Percentiles rank a stretch among this genome's conserved stretches.
phyloP scores from a whole-genome alignment of 768 basidiomycete species.

The Scleroderma bovista region DNA sequence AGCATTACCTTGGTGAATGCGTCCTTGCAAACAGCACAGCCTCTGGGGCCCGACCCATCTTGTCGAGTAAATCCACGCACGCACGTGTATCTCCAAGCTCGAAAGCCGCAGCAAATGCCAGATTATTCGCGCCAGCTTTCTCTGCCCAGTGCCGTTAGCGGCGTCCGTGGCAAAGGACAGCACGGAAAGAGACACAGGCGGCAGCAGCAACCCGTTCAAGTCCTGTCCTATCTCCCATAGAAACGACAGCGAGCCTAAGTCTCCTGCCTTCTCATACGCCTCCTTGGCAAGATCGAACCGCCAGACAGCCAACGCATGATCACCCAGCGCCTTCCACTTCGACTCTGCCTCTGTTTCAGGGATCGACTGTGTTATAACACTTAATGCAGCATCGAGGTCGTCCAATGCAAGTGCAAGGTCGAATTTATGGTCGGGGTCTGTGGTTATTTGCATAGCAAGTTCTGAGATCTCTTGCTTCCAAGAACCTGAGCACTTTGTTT shows the following conservation, averaged over 20 bases:
- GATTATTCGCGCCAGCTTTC: conserved; percentile 57
- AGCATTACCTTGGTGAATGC: conserved; percentile 71
- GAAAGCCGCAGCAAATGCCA: conserved; percentile 84
- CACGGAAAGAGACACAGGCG: conserved; percentile 51
- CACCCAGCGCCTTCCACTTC: conserved; percentile 94
- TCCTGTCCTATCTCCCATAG: conserved; percentile 73
- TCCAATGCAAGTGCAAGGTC: conserved; percentile 88
- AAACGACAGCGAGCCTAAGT: conserved; percentile 80
- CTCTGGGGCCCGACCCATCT: conserved; percentile 85
- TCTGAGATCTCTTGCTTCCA: conserved; percentile 92
- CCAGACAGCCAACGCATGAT: conserved; percentile 89
- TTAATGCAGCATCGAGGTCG: conserved; percentile 83
- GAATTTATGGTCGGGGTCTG: conserved; percentile 93
- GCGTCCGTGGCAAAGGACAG: no score
- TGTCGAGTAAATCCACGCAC: conserved; percentile 80
- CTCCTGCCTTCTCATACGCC: conserved; percentile 82
- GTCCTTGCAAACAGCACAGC: conserved; percentile 93
- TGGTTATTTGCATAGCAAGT: conserved; percentile 86
- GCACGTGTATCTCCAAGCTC: conserved; percentile 74
- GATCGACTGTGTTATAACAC: conserved; percentile 70
- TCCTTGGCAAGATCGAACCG: conserved; percentile 89
- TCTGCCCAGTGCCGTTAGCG: not conserved
- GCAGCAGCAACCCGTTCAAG: conserved; percentile 55
- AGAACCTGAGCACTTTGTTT: conserved; percentile 90
- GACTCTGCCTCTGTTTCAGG: conserved; percentile 68